These are phyloP conservation scores for Eucalyptus regnans DNA, from an alignment of 345 rosid species.

Conservation along the genomic window DNA sequence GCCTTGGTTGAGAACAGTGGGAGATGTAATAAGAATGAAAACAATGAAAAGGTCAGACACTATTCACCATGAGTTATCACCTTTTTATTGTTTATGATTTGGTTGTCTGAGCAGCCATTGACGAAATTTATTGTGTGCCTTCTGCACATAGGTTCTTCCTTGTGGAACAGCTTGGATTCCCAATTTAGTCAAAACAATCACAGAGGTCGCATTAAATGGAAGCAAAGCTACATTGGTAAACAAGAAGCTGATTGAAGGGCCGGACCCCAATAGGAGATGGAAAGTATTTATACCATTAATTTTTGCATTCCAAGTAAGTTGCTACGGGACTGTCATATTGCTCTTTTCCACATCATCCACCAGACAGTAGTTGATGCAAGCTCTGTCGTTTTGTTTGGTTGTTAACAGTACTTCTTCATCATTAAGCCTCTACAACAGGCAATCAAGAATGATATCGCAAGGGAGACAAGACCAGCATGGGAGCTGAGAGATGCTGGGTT, in stretches of 20 bases:
- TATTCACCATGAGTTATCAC: not conserved
- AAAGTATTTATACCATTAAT: conserved; percentile 34
- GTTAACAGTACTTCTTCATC: conserved; percentile 20
- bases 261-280: conserved; percentile 38
- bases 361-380: not conserved
- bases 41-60: conserved; percentile 39
- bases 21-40: conserved; percentile 46
- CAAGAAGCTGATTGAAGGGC: conserved; percentile 46
- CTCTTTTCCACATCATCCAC: not conserved
- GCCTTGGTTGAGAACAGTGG: conserved; percentile 53
- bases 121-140: not conserved
- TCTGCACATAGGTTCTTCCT: conserved; percentile 30
- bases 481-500: conserved; percentile 1
- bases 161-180: conserved; percentile 45
- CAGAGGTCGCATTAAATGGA: conserved; percentile 30
- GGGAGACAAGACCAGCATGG: conserved; percentile 31
- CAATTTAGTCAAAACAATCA: conserved; percentile 20
- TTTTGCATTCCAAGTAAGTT: conserved; percentile 34
- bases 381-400: not conserved
- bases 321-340: not conserved
- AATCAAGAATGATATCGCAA: conserved; percentile 23
- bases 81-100: not conserved
- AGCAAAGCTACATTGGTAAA: conserved; percentile 28
- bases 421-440: conserved; percentile 28
- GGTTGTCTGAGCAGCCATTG: not conserved